These are phyloP conservation scores for Solanum lycopersicoides DNA, from an alignment of 257 asterid genomes.

Conservation along the genomic window DNA sequence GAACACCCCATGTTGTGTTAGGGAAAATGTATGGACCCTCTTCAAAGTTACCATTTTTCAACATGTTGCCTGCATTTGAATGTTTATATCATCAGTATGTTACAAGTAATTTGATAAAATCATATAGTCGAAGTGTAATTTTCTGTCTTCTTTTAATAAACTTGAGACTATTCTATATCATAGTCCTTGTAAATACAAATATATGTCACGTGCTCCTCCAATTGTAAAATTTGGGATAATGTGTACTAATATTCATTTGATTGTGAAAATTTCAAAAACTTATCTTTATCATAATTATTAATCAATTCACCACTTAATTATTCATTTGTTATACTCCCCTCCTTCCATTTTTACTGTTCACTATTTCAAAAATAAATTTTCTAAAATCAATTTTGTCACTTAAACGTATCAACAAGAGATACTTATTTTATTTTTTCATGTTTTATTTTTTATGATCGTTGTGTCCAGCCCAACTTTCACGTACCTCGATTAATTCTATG, in stretches of 20 bases:
- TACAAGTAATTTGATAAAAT: background rate
- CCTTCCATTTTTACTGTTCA: no score
- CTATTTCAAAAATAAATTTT: no score
- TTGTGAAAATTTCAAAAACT: background rate
- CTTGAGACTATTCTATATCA: background rate
- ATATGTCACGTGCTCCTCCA: background rate
- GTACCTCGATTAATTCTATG: background rate
- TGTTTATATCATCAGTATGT: background rate
- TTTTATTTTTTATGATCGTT: no score
- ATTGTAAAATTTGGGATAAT: background rate
- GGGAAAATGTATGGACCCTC: conserved; percentile 7
- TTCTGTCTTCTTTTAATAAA: no score
- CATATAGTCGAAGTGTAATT: background rate
- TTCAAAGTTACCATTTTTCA: conserved; percentile 10
- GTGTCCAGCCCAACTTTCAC: accelerated
- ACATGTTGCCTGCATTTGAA: background rate
- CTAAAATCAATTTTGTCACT: no score
- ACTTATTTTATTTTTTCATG: background rate
- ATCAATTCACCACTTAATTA: no score
- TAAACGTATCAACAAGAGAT: no score
- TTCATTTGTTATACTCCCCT: no score
- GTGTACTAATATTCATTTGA: background rate
- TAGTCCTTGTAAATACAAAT: background rate
- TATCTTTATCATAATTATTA: no score
- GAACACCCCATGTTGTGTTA: conserved; percentile 9